Evolutionary conservation across 2,329 filamentous ascomycete genomes (phyloP).

Genomic region (Dothideomycetidae sp.): DNA sequence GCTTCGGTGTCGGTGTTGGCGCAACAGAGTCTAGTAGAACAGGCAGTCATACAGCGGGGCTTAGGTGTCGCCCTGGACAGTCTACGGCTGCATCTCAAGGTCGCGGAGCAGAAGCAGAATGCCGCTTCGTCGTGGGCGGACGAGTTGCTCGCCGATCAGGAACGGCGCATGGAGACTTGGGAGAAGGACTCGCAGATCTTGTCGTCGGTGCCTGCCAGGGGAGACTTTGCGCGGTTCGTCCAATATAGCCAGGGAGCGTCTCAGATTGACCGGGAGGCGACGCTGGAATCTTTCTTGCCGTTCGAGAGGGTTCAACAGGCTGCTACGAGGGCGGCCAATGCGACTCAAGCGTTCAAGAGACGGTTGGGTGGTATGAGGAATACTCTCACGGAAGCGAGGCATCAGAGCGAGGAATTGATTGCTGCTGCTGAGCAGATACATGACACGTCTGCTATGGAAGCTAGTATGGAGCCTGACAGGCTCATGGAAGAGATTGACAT

Average conservation of each 20-base stretch:
- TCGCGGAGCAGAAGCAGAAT: constrained; percentile 56
- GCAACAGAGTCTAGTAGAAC: constrained; percentile 54
- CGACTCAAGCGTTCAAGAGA: constrained; percentile 50
- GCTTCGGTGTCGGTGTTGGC: constrained; percentile 47
- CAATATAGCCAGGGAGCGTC: constrained; percentile 11
- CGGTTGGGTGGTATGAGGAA: constrained; percentile 30
- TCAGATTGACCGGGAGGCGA: constrained; percentile 36
- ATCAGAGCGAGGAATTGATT: constrained; percentile 31
- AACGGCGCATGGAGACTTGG: constrained; percentile 49
- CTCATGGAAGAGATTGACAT: constrained; percentile 75
- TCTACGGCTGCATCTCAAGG: constrained; percentile 58
- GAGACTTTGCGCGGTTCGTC: constrained; percentile 44
- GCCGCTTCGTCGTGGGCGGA: constrained; percentile 57
- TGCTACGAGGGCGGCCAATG: constrained; percentile 48
- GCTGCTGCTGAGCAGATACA: constrained; percentile 31
- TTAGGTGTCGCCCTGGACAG: constrained; percentile 79
- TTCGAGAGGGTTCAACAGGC: constrained; percentile 57
- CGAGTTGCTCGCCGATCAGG: constrained; percentile 53
- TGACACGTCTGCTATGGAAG: constrained; percentile 40
- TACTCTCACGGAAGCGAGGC: constrained; percentile 28
- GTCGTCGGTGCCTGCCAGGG: constrained; percentile 47
- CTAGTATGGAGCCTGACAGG: constrained; percentile 49
- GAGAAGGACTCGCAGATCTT: constrained; percentile 54
- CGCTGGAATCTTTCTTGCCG: constrained; percentile 64
- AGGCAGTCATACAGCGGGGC: constrained; percentile 62